Conservation (phyloP, 2,329 filamentous ascomycete species). For the Madurella mycetomatis region DNA sequence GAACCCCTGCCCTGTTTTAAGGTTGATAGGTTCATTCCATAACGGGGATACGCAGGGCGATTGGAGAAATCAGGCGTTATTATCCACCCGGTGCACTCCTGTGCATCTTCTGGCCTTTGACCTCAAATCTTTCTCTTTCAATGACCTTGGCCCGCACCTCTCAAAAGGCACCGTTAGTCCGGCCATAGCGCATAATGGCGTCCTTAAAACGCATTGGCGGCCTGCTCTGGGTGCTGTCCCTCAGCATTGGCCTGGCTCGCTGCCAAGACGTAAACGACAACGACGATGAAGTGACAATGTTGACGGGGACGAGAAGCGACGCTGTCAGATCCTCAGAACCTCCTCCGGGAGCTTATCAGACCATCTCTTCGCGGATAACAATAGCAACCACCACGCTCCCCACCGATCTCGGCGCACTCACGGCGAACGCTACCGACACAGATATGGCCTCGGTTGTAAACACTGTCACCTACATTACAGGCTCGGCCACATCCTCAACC, state of each 20-base stretch:
- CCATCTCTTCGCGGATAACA: slow-evolving; percentile 41
- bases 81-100: not conserved
- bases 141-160: not conserved
- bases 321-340: slow-evolving; percentile 27
- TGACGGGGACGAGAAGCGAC: slow-evolving; percentile 32
- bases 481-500: slow-evolving; percentile 33
- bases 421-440: slow-evolving; percentile 31
- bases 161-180: not conserved
- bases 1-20: slow-evolving; percentile 8
- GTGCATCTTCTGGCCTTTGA: not conserved
- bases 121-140: not conserved
- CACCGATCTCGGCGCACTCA: slow-evolving; percentile 21
- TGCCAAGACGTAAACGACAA: slow-evolving; percentile 19
- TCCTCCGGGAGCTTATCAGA: slow-evolving; percentile 43
- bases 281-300: slow-evolving; percentile 34
- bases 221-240: slow-evolving; percentile 17
- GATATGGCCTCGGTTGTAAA: not conserved
- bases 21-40: slow-evolving; percentile 3
- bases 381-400: slow-evolving; percentile 31
- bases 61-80: not conserved
- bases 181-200: slow-evolving; percentile 12
- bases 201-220: slow-evolving; percentile 13
- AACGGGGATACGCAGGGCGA: not conserved
- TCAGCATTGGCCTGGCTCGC: slow-evolving; percentile 10
- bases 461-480: slow-evolving; percentile 17